Conservation (phyloP, 768 basidiomycete genomes). For the Leccinum pellstonianum region DNA sequence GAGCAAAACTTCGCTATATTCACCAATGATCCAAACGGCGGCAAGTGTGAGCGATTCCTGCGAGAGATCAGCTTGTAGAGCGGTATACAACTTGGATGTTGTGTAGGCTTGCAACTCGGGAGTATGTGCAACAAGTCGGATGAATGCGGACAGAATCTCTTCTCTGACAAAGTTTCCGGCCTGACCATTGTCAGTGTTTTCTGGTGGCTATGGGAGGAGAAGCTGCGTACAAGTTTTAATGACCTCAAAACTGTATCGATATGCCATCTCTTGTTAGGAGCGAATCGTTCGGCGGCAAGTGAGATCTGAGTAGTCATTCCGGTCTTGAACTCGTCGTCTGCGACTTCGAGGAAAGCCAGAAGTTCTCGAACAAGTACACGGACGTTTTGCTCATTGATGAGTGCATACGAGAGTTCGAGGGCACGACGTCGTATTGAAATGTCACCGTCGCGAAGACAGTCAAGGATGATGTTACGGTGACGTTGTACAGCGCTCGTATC, state of each 20-base stretch:
- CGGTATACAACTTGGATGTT: constrained; percentile 83
- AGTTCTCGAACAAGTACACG: constrained; percentile 90
- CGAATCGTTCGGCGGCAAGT: constrained; percentile 92
- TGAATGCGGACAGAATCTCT: constrained; percentile 92
- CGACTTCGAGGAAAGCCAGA: constrained; percentile 94
- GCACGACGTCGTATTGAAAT: constrained; percentile 97
- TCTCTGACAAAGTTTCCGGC: constrained; percentile 98
- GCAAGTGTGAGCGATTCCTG: constrained; percentile 94
- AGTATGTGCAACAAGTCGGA: constrained; percentile 94
- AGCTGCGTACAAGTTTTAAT: constrained; percentile 72
- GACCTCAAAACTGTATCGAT: constrained; percentile 96
- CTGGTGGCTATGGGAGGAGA: neutral
- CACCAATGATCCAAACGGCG: constrained; percentile 94
- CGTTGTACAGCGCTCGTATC: constrained; percentile 98
- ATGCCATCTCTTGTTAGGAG: constrained; percentile 98
- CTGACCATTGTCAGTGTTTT: constrained; percentile 38
- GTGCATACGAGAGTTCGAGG: constrained; percentile 93
- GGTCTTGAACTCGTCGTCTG: constrained; percentile 98
- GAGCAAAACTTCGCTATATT: constrained; percentile 89
- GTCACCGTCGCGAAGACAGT: constrained; percentile 98
- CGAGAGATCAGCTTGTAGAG: constrained; percentile 88
- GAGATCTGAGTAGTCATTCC: constrained; percentile 98
- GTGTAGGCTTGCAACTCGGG: constrained; percentile 97
- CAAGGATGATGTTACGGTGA: constrained; percentile 97
- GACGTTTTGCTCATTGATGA: constrained; percentile 94